Conservation (phyloP, 2,329 filamentous ascomycete species). For the Alternaria hordeiaustralica region DNA sequence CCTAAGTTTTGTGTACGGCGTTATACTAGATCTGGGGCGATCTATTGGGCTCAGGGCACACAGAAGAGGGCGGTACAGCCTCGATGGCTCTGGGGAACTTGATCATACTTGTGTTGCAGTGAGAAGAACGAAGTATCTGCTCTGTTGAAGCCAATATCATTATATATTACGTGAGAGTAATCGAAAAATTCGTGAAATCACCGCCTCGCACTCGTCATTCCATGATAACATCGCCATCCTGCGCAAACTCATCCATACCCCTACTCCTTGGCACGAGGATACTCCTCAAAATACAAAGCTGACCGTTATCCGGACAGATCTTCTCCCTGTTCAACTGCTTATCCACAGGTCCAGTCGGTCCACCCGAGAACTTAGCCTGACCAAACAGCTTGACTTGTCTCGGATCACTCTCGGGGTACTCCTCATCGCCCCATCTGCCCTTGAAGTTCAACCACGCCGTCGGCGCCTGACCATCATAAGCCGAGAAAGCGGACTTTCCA, state of each 20-base stretch:
- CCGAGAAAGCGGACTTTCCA: constrained; percentile 51
- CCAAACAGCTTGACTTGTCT: constrained; percentile 57
- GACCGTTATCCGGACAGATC: constrained; percentile 62
- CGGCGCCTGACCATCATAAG: constrained; percentile 58
- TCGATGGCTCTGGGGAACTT: not conserved
- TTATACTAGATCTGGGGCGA: not conserved
- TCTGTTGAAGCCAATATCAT: not conserved
- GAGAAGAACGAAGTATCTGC: not conserved
- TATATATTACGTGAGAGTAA: not conserved
- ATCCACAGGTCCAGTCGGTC: constrained; percentile 67
- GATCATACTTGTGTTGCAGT: not conserved
- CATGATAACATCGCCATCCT: constrained; percentile 16
- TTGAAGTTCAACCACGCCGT: constrained; percentile 63
- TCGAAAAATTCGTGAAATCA: not conserved
- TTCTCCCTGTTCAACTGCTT: constrained; percentile 64
- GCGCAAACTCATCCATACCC: constrained; percentile 6
- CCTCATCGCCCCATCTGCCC: constrained; percentile 68
- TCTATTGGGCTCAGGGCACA: not conserved
- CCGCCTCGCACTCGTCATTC: not conserved
- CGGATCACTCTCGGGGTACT: constrained; percentile 60
- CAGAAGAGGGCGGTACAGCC: not conserved
- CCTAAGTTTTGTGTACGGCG: not conserved
- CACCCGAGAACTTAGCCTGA: constrained; percentile 59
- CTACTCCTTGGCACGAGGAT: constrained; percentile 44
- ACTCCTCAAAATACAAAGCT: constrained; percentile 53